phyloP scores from a whole-genome alignment of 495 filamentous ascomycete species.

The Pseudomonodictys pantanalensis region DNA sequence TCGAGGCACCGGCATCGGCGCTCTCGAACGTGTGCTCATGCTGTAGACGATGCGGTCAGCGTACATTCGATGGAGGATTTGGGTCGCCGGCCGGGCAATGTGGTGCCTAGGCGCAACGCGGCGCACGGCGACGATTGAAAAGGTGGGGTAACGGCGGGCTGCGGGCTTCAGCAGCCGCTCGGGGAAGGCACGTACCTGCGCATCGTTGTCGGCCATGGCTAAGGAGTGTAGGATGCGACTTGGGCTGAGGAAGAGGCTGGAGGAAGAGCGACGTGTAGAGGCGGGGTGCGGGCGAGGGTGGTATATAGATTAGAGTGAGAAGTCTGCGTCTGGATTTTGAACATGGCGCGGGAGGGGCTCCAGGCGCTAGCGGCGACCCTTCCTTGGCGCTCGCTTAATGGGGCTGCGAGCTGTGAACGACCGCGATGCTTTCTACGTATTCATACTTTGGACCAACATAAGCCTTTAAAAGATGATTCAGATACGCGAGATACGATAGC shows the following conservation, averaged over 20 bases:
- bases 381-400: slow-evolving; percentile 17
- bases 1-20: slow-evolving; percentile 89
- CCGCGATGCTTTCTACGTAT: background rate
- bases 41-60: slow-evolving; percentile 47
- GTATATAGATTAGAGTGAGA: slow-evolving; percentile 17
- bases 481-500: slow-evolving; percentile 13
- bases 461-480: background rate
- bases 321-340: slow-evolving; percentile 27
- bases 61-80: background rate
- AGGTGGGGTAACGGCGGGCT: slow-evolving; percentile 31
- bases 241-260: slow-evolving; percentile 35
- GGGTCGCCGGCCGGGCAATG: background rate
- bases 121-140: slow-evolving; percentile 23
- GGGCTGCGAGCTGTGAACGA: background rate
- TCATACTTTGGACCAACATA: background rate
- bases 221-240: slow-evolving; percentile 37
- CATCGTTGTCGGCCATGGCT: slow-evolving; percentile 57
- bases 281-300: background rate
- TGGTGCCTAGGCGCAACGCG: slow-evolving; percentile 28
- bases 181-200: slow-evolving; percentile 50
- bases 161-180: slow-evolving; percentile 7
- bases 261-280: slow-evolving; percentile 4
- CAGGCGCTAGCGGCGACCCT: slow-evolving; percentile 4
- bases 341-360: slow-evolving; percentile 9
- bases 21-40: slow-evolving; percentile 89